Conservation (phyloP, 805 yeast species). For the Tetrapisispora namnaoensis region DNA sequence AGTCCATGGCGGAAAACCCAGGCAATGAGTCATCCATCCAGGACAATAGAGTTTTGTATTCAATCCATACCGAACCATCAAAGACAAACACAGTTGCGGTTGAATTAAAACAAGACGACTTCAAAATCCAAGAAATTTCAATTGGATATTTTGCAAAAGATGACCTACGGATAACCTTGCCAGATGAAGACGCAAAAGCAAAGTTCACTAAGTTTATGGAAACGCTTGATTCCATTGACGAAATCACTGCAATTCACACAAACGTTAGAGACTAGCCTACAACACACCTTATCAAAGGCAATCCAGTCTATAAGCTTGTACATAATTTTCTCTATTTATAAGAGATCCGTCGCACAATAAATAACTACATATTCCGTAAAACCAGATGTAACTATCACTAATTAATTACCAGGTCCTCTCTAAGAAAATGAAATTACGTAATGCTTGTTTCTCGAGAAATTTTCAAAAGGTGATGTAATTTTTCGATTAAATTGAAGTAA, state of each 20-base stretch:
- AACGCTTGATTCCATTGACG: conserved; percentile 68
- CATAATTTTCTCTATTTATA: no score
- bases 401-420: no score
- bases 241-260: conserved; percentile 70
- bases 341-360: no score
- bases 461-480: no score
- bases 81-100: conserved; percentile 55
- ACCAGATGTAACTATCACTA: no score
- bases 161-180: conserved; percentile 48
- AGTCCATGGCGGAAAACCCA: conserved; percentile 1
- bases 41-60: conserved; percentile 25
- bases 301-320: no score
- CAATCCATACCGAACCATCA: conserved; percentile 50
- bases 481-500: no score
- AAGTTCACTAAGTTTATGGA: conserved; percentile 48
- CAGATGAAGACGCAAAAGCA: conserved; percentile 40
- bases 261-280: conserved; percentile 30
- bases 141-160: conserved; percentile 55
- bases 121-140: conserved; percentile 59
- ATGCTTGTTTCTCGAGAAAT: no score
- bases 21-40: not conserved
- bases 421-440: no score
- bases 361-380: no score
- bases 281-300: no score
- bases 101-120: conserved; percentile 39